Conservation (phyloP, 352 stramenopile species). For the Pythium phragmiticola region DNA sequence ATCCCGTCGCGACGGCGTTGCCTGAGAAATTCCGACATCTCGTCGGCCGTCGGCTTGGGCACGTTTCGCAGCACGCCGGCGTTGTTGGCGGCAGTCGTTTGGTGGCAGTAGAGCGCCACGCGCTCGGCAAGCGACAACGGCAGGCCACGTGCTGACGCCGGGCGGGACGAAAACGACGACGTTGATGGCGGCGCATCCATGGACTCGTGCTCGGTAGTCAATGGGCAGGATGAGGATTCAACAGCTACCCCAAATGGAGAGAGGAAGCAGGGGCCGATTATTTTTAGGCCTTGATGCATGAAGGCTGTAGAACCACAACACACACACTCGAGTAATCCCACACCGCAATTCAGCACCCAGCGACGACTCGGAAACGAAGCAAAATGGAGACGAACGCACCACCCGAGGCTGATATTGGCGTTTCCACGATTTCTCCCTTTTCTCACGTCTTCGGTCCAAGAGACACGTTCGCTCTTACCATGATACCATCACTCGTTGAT, state of each 20-base stretch:
- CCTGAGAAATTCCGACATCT: slow-evolving; percentile 16
- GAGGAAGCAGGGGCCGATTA: too few relatives aligned
- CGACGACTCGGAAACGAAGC: neutral
- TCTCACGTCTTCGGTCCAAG: too few relatives aligned
- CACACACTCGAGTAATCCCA: too few relatives aligned
- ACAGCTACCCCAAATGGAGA: too few relatives aligned
- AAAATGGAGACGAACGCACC: neutral
- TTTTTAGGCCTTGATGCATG: too few relatives aligned
- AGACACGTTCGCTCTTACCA: too few relatives aligned
- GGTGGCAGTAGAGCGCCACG: slow-evolving; percentile 17
- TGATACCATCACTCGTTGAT: slow-evolving; percentile 52
- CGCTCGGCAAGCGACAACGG: slow-evolving; percentile 14
- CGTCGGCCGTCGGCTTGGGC: slow-evolving; percentile 10
- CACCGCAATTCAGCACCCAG: too few relatives aligned
- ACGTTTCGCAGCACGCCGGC: slow-evolving; percentile 15
- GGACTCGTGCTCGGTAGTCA: neutral
- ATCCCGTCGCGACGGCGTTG: neutral
- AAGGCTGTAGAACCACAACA: too few relatives aligned
- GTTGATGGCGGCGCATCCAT: slow-evolving; percentile 3
- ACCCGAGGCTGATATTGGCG: neutral
- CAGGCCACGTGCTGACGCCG: slow-evolving; percentile 5
- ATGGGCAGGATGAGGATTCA: neutral
- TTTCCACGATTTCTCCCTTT: neutral
- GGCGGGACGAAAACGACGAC: slow-evolving; percentile 1
- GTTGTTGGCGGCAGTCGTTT: slow-evolving; percentile 22